Base-by-base conservation (phyloP, 306 rosid species). In the Fragaria nilgerrensis region DNA sequence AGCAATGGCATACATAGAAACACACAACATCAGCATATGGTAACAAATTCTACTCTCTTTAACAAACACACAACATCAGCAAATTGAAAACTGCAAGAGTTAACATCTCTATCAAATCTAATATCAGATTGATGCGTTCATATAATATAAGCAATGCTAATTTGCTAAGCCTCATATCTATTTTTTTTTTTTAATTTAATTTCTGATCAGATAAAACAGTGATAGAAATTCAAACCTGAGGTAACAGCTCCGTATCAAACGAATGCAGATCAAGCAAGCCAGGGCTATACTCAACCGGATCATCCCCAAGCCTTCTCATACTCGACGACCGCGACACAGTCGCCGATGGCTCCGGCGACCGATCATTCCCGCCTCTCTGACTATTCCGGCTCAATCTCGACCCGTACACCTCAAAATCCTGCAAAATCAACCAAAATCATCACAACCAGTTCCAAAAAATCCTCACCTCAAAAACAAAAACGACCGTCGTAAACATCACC, bases 231-330 rank as follows among this genome's bases (percentile, higher is more conserved):
- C 82, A 71, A 84, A 90, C 96, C 96, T 88, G 87, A 11, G 96
- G 89, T 66, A 92, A 77, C 66, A 88, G 88, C 86, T 92, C 93
- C 32, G 96, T 90, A 59, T 92, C 91, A 41, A 88, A 87, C 43
- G 96, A 88, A 86, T 92, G 93, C 68, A 92, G 84, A 84, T 92
- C 96, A 78, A 92, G 96, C 82, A 90, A 82, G 65, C 97, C 94
- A 68, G 85, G 85, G 77, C 84, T 83, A 29, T 83, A 77, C 52
- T 86, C 87, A 77, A 84, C 80, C 36, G 71, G 88, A 86, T 87
- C 97, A 9, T 90, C 93, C 8, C 84, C 91, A 59, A 69, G 85
- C 89, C 81, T 88, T 84, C 97, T 88, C 92, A 87, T 71, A 86
- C 96, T 88, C 70, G 92, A 82, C 47, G 97, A 90, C 78, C 96